Evolutionary conservation across 1,284 basidiomycete genomes (phyloP), one percentile per base, ranked within the genome.

Genomic region (Sporisorium reilianum): DNA sequence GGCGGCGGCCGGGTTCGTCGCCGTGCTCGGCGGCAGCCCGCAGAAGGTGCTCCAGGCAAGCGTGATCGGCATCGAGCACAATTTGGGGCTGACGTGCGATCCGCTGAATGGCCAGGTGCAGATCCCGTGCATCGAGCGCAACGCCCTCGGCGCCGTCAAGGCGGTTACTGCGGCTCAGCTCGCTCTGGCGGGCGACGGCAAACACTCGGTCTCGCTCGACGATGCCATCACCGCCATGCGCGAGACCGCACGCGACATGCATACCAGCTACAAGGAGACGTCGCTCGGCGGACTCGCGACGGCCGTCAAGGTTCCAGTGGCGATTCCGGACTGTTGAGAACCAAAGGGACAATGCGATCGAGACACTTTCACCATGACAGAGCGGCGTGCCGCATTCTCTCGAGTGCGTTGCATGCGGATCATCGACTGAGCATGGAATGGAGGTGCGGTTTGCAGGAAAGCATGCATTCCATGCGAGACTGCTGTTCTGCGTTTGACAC

Each of bases 211-310:
- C 49, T 92, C 91, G 0, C 87, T 98, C 25, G 95, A 98, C 82
- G 94, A 97, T 85, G 95, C 95, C 0, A 97, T 98, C 61, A 93
- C 94, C 82, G 96, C 95, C 2, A 97, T 97, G 92, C 88, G 94
- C 38, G 86, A 96, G 41, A 97, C 95, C 0, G 95, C 95, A 1
- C 74, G 85, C 28, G 87, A 87, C 56, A 88, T 88, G 87, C 86
- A 86, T 67, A 79, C 76, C 11, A 85, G 86, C 72, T 87, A 78
- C 65, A 83, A 82, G 45, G 82, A 84, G 46, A 75, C 73, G 3
- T 58, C 56, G n/a, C 44, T 80, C 18, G 77, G 76, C 20, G 81
- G 81, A 2, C 49, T 83, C 18, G 80, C 81, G 11, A 79, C 75
- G 0, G 77, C 77, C 5, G 78, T 82, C 32, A 72, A 73, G 49